Base-by-base conservation (phyloP, 176 grass and related monocot genomes). In the Rhynchospora breviuscula region DNA sequence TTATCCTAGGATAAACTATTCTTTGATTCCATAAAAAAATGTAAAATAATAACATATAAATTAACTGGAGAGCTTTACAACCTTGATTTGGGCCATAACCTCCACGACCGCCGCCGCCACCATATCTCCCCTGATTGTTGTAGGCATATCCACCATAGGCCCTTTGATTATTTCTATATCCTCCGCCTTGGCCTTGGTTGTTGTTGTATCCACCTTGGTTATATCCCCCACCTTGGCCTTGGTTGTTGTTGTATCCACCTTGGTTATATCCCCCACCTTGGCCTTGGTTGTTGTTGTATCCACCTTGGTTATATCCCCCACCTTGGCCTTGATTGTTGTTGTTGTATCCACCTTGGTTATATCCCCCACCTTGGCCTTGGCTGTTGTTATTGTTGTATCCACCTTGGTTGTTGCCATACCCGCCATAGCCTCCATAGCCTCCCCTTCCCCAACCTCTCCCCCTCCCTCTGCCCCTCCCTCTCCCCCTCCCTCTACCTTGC, bases 371-470 rank as follows among this genome's bases (percentile, higher is more conserved):
- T 45, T 71, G 33, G 67, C 67, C 67, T 72, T 72, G 67, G 43
- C n/a, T n/a, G n/a, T n/a, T n/a, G n/a, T 48, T 35, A 2, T 70
- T 43, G 22, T 7, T 44, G 67, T 75, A 75, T 48, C 71, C n/a
- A 49, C 71, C 71, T 76, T 76, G 40, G 48, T 25, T 76, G 71
- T 76, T 76, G 40, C 48, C 71, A 22, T 76, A 76, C 14, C 71
- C 18, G 9, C 12, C 44, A 46, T 82, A 58, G 33, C 51, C 77
- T 87, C 62, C 90, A 92, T 85, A 89, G 87, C 85, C 93, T 91
- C 84, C 92, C 91, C 91, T 85, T 83, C 82, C 90, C 93, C 91
- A 93, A 93, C 23, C 87, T 97, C 86, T 89, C 73, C 87, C 93
- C 87, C 1, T 88, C 80, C 79, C 89, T 97, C 77, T 89, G 86